Evolutionary conservation across 2,329 filamentous ascomycete genomes (phyloP).

Genomic region (Claviceps purpurea): DNA sequence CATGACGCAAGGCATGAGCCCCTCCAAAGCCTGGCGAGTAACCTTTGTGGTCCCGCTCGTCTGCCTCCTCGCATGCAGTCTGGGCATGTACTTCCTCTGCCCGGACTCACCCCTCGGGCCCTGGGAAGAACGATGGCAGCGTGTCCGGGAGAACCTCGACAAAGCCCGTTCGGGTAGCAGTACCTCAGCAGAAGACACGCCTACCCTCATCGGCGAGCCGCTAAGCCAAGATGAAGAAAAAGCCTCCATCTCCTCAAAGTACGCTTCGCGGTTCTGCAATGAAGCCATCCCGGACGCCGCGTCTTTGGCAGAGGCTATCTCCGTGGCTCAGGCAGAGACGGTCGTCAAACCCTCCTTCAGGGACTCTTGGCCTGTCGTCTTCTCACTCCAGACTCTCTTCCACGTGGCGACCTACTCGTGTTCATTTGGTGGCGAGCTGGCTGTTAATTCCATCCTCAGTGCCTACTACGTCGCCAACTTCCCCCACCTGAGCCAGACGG

Average conservation of each 20-base stretch:
- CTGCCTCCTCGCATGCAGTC: slow-evolving; percentile 51
- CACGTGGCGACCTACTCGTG: slow-evolving; percentile 45
- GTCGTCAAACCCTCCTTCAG: slow-evolving; percentile 42
- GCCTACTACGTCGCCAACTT: slow-evolving; percentile 49
- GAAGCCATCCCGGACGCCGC: slow-evolving; percentile 23
- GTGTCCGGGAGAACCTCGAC: slow-evolving; percentile 38
- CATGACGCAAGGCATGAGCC: slow-evolving; percentile 39
- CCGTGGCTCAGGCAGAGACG: slow-evolving; percentile 38
- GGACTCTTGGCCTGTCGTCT: slow-evolving; percentile 30
- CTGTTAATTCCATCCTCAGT: slow-evolving; percentile 46
- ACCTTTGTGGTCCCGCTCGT: slow-evolving; percentile 75
- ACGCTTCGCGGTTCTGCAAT: slow-evolving; percentile 17
- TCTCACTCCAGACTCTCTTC: slow-evolving; percentile 41
- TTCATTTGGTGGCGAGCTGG: slow-evolving; percentile 49
- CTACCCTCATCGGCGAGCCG: slow-evolving; percentile 33
- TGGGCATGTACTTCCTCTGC: slow-evolving; percentile 59
- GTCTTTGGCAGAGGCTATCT: slow-evolving; percentile 37
- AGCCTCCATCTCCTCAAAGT: neutral
- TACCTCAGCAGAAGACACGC: slow-evolving; percentile 35
- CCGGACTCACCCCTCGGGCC: slow-evolving; percentile 72
- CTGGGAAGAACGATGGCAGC: slow-evolving; percentile 60
- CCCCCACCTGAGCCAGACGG: slow-evolving; percentile 40
- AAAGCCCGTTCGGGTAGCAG: slow-evolving; percentile 26
- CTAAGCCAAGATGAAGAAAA: slow-evolving; percentile 18
- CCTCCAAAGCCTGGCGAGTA: slow-evolving; percentile 68